A percentile compares a stretch with the other conserved stretches of the same genome.
Conservation (phyloP, 139 green algal genomes). For the Auxenochlorella pyrenoidosa region DNA sequence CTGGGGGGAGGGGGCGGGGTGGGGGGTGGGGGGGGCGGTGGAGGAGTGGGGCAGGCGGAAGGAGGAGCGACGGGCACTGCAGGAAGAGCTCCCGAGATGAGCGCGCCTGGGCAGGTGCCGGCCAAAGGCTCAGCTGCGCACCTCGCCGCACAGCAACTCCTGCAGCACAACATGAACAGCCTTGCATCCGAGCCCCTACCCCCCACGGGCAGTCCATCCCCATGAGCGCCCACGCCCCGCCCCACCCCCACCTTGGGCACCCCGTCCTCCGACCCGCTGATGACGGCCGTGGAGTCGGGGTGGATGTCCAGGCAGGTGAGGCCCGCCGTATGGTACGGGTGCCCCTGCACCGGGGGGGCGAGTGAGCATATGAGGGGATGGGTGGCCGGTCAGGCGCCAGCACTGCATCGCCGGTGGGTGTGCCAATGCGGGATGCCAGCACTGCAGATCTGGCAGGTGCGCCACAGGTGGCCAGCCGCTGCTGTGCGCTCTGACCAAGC, state of each 20-base stretch:
- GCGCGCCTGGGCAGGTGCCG: too few relatives aligned
- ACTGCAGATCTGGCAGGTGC: too few relatives aligned
- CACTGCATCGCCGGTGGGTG: not conserved
- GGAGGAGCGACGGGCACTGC: not conserved
- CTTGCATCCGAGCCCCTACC: too few relatives aligned
- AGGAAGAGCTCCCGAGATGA: too few relatives aligned
- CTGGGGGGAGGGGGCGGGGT: not conserved
- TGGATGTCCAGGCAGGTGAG: constrained; percentile 79
- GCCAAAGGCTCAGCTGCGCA: too few relatives aligned
- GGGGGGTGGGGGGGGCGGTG: not conserved
- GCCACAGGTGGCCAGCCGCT: too few relatives aligned
- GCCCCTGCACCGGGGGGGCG: not conserved
- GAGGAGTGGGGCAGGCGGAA: not conserved
- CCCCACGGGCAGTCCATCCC: too few relatives aligned
- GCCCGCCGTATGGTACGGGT: constrained; percentile 55
- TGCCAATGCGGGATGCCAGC: too few relatives aligned
- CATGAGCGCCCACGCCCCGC: too few relatives aligned
- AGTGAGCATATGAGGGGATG: not conserved
- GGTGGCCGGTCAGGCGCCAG: not conserved
- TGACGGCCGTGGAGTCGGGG: constrained; percentile 51
- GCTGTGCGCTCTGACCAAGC: too few relatives aligned
- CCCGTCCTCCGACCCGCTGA: constrained; percentile 78
- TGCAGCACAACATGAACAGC: not conserved
- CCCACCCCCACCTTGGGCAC: constrained; percentile 64
- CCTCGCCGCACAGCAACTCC: too few relatives aligned